Evolutionary conservation across 2,329 filamentous ascomycete genomes (phyloP).

Genomic region (Neopestalotiopsis clavispora): DNA sequence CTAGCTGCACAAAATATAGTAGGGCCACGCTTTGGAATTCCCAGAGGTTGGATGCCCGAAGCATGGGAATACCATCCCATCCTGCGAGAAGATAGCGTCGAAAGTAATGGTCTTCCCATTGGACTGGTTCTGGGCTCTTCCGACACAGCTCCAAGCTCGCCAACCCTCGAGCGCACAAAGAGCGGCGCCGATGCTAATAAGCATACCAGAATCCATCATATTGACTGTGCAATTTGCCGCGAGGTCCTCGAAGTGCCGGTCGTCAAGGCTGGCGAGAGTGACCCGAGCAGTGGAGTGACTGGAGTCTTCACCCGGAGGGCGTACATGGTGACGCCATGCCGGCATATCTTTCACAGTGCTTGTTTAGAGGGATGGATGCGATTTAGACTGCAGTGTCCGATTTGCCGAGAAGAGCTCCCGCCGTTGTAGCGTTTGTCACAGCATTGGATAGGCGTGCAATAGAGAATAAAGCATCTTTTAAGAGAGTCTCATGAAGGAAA

Average conservation of each 20-base stretch:
- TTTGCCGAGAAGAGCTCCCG: constrained; percentile 88
- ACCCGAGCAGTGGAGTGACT: constrained; percentile 55
- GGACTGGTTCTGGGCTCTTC: constrained; percentile 66
- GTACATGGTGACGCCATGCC: constrained; percentile 98
- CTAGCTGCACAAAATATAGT: constrained; percentile 84
- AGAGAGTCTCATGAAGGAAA: too few species aligned
- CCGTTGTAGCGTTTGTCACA: constrained; percentile 60
- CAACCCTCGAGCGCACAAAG: constrained; percentile 37
- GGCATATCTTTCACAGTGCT: constrained; percentile 91
- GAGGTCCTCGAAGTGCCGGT: constrained; percentile 90
- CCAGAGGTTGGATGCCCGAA: constrained; percentile 68
- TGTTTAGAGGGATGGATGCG: constrained; percentile 98
- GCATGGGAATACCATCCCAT: constrained; percentile 97
- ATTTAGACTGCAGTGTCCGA: constrained; percentile 90
- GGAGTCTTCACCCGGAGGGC: constrained; percentile 78
- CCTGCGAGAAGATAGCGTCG: constrained; percentile 79
- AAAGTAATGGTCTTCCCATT: constrained; percentile 81
- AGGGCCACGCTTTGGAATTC: constrained; percentile 86
- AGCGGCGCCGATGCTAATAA: constrained; percentile 31
- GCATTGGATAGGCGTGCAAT: too few species aligned
- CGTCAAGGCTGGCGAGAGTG: constrained; percentile 62
- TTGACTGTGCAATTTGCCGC: constrained; percentile 95
- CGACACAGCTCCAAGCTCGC: constrained; percentile 31
- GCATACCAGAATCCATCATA: constrained; percentile 53
- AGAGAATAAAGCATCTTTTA: too few species aligned